Conservation (phyloP, 306 rosid species). For the Hippophae tibetana region DNA sequence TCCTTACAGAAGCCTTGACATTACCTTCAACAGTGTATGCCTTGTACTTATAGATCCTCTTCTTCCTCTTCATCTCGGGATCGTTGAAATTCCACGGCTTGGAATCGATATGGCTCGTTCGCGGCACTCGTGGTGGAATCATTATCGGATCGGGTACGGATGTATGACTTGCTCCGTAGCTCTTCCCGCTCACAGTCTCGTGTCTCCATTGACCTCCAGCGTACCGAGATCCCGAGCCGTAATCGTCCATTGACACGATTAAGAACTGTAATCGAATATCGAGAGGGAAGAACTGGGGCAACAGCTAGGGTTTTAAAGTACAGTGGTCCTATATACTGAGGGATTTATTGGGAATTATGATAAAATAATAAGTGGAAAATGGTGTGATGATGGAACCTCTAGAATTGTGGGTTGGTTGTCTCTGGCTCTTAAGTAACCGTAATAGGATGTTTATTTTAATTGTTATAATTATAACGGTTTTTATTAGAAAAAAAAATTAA, state of each 20-base stretch:
- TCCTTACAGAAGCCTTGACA: slow-evolving; percentile 50
- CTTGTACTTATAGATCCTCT: slow-evolving; percentile 61
- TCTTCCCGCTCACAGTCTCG: slow-evolving; percentile 61
- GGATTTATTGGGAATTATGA: too few species aligned
- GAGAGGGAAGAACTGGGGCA: not conserved
- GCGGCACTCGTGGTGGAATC: slow-evolving; percentile 7
- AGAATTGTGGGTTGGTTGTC: too few species aligned
- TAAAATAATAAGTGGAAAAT: too few species aligned
- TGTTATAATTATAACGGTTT: too few species aligned
- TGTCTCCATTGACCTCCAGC: slow-evolving; percentile 24
- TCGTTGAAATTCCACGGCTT: slow-evolving; percentile 40
- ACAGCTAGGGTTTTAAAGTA: not conserved
- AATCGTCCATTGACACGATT: slow-evolving; percentile 28
- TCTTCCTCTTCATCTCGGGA: slow-evolving; percentile 52
- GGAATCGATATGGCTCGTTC: slow-evolving; percentile 24
- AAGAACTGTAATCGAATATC: not conserved
- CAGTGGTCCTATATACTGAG: not conserved
- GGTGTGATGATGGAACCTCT: too few species aligned
- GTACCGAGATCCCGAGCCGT: slow-evolving; percentile 21
- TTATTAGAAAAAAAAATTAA: too few species aligned
- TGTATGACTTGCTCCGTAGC: slow-evolving; percentile 22
- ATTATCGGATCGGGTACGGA: slow-evolving; percentile 19
- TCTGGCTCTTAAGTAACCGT: too few species aligned
- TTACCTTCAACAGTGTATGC: slow-evolving; percentile 56
- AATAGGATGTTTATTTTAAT: too few species aligned